Evolutionary conservation across 768 basidiomycete genomes (phyloP).

Genomic region (Boletus tomentosulus): DNA sequence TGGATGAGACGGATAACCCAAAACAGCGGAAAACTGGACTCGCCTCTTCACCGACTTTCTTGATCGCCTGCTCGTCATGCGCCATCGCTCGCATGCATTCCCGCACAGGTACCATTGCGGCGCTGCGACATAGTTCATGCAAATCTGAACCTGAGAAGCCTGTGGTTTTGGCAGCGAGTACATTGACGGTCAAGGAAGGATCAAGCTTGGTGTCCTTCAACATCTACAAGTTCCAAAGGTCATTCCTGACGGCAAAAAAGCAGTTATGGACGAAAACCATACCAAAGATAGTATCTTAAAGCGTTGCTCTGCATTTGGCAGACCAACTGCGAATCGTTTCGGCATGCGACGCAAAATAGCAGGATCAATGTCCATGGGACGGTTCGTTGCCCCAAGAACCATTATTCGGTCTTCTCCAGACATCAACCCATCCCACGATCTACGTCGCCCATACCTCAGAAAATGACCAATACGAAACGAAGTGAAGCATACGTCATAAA

Average conservation of each 20-base stretch:
- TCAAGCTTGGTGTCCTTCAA: constrained; percentile 71
- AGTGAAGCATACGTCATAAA: constrained; percentile 68
- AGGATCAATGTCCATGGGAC: constrained; percentile 87
- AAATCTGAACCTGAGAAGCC: constrained; percentile 89
- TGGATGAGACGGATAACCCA: not conserved
- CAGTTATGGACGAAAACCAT: constrained; percentile 14
- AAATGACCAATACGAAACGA: not conserved
- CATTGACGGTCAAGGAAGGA: constrained; percentile 53
- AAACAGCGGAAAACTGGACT: not conserved
- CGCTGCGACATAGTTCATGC: constrained; percentile 87
- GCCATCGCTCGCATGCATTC: constrained; percentile 65
- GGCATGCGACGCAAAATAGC: constrained; percentile 96
- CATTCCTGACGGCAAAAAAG: not conserved
- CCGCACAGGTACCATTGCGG: constrained; percentile 89
- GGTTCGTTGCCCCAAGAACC: constrained; percentile 92
- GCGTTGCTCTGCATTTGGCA: constrained; percentile 78
- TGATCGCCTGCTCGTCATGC: constrained; percentile 47
- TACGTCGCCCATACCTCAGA: constrained; percentile 24
- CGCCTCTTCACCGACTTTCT: constrained; percentile 42
- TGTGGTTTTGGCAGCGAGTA: constrained; percentile 64
- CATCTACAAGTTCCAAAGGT: constrained; percentile 51
- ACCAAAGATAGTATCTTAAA: constrained; percentile 81
- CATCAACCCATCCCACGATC: constrained; percentile 92
- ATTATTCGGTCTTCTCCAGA: constrained; percentile 79
- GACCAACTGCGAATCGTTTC: constrained; percentile 82